Evolutionary conservation across 768 basidiomycete genomes (phyloP).

Genomic region (Imleria badia): DNA sequence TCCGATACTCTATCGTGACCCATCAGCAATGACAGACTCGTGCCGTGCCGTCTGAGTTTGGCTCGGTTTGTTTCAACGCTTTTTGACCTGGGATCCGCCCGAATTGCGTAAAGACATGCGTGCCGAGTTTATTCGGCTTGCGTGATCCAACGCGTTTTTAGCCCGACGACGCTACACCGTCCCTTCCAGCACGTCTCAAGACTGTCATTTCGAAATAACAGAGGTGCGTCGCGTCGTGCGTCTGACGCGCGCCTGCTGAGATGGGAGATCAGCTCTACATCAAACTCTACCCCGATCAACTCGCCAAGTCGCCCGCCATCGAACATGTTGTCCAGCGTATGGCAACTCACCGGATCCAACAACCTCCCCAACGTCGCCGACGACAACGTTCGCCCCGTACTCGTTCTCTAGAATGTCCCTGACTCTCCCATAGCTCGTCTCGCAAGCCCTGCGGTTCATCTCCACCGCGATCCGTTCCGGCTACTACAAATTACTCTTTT

Average conservation of each 20-base stretch:
- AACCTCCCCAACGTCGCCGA: constrained; percentile 69
- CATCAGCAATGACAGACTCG: too few species aligned
- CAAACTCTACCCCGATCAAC: constrained; percentile 79
- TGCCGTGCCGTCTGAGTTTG: too few species aligned
- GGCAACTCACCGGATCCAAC: constrained; percentile 75
- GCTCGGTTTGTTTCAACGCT: constrained; percentile 80
- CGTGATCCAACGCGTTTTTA: constrained; percentile 28
- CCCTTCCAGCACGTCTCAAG: constrained; percentile 87
- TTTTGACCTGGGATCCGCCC: constrained; percentile 76
- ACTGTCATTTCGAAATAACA: constrained; percentile 83
- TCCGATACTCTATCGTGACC: constrained; percentile 91
- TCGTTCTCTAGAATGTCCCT: not conserved
- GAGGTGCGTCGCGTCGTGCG: constrained; percentile 50
- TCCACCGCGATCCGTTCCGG: constrained; percentile 91
- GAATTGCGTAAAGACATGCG: constrained; percentile 67
- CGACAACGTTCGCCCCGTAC: constrained; percentile 57
- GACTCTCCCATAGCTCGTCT: constrained; percentile 61
- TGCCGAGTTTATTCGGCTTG: not conserved
- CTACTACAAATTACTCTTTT: constrained; percentile 78
- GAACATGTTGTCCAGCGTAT: constrained; percentile 83
- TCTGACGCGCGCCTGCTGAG: not conserved
- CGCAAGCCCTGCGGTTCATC: constrained; percentile 87
- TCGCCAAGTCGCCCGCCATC: constrained; percentile 61
- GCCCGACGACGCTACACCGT: constrained; percentile 81
- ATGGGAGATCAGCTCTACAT: constrained; percentile 60